Base-by-base conservation (phyloP, 2,329 filamentous ascomycete species). In the Mycocentrospora acerina region DNA sequence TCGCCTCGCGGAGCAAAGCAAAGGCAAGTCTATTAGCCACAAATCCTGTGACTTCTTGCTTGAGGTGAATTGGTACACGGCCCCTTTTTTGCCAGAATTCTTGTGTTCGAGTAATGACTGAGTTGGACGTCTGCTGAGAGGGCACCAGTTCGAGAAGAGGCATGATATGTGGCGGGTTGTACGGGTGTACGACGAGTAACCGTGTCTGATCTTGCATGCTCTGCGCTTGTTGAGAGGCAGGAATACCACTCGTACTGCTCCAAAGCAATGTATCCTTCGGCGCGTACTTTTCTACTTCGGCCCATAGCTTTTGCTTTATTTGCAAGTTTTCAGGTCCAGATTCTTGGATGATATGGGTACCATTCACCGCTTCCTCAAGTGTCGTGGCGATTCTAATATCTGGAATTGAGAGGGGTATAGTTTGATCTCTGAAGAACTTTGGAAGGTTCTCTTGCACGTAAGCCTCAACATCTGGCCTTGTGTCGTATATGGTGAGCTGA, bases 101-200 rank as follows among this genome's bases (percentile, higher is more conserved):
- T 18, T 73, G 35, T 4, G 75, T 76, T 7, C 60, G 55, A 4
- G 63, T 49, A 1, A 77, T 59, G 2, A 70, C 61, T 1, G 60
- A 54, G 1, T 59, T 25, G 0, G 57, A 55, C 0, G 75, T 81
- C 19, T 47, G 41, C 4, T 70, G 71, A 2, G 68, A 71, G 0
- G 78, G 77, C 0, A 82, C 79, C 22, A 82, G 66, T 55, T 83
- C 79, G 2, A 82, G 60, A 1, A 83, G 53, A 0, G 80, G 80
- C 76, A 82, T 81, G 36, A 82, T 71, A 46, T 82, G 78, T 1
- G 79, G 80, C 15, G 80, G 80, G 37, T 82, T 82, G 58, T 78
- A 83, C 0, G 80, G 79, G 55, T 82, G 80, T 4, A 80, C 77
- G 2, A 82, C 74, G 0, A 82, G 45, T 3, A 83, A 55, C 2